Percentiles rank a stretch among this genome's conserved stretches.
Evolutionary conservation across 78 protist species (phyloP).

Genomic region (Cavenderia fasciculata): DNA sequence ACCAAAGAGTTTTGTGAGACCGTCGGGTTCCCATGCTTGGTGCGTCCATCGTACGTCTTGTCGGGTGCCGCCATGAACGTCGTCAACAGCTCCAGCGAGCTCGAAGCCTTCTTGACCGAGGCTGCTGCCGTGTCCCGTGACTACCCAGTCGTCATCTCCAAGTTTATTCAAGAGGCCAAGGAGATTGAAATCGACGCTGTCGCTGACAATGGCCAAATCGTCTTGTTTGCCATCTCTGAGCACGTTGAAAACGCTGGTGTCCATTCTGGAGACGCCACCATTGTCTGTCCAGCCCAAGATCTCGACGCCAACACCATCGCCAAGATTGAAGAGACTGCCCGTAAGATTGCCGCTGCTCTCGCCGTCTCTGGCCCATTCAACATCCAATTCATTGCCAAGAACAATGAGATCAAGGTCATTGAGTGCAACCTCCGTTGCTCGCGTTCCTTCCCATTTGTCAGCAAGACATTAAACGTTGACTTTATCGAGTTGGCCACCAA

Average conservation of each 20-base stretch:
- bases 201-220: conserved; percentile 90
- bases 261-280: conserved; percentile 98
- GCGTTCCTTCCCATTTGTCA: conserved; percentile 96
- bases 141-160: conserved; percentile 94
- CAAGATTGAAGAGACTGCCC: conserved; percentile 75
- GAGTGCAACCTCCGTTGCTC: conserved; percentile 97
- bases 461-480: conserved; percentile 88
- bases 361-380: conserved; percentile 96
- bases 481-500: conserved; percentile 90
- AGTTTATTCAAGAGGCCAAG: conserved; percentile 95
- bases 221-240: conserved; percentile 95
- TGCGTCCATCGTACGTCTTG: conserved; percentile 97
- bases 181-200: conserved; percentile 98
- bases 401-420: conserved; percentile 95
- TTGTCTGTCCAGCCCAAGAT: conserved; percentile 96
- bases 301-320: conserved; percentile 82
- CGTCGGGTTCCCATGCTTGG: conserved; percentile 96
- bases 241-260: conserved; percentile 99
- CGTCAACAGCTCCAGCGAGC: conserved; percentile 86
- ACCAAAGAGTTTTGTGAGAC: conserved; percentile 89
- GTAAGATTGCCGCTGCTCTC: conserved; percentile 88
- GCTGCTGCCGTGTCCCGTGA: conserved; percentile 91
- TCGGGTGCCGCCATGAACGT: conserved; percentile 97
- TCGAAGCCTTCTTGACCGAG: conserved; percentile 83
- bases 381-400: conserved; percentile 96